Percentiles rank a stretch among this genome's conserved stretches.
Evolutionary conservation across 495 filamentous ascomycete species (phyloP).

Genomic region (Penicillium arizonense): DNA sequence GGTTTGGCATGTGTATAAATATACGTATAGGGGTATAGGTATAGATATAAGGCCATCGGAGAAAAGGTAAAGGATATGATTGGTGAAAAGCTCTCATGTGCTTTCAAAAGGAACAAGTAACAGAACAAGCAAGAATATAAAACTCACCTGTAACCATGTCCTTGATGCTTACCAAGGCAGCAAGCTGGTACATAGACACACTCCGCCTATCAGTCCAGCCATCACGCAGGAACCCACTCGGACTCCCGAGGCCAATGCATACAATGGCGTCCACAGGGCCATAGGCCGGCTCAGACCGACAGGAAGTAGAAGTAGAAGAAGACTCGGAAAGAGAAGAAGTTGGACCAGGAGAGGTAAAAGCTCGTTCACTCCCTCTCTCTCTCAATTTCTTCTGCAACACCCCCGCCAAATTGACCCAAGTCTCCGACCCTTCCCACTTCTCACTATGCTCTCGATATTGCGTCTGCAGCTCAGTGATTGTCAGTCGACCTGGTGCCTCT

Average conservation of each 20-base stretch:
- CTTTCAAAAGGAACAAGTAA: neutral
- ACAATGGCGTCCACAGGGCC: conserved; percentile 32
- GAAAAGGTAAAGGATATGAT: too few relatives aligned
- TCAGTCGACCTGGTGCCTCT: conserved; percentile 35
- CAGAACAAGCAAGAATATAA: neutral
- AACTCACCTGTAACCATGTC: conserved; percentile 22
- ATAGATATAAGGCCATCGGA: too few relatives aligned
- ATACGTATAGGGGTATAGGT: too few relatives aligned
- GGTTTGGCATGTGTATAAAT: too few relatives aligned
- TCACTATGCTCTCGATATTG: conserved; percentile 30
- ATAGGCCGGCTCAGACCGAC: neutral
- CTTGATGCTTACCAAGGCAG: conserved; percentile 56
- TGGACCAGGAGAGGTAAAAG: neutral
- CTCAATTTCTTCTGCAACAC: conserved; percentile 5
- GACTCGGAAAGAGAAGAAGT: too few relatives aligned
- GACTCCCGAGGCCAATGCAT: conserved; percentile 56
- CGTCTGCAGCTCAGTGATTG: conserved; percentile 32
- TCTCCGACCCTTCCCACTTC: conserved; percentile 30
- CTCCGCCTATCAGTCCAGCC: conserved; percentile 46
- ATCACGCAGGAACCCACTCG: conserved; percentile 43
- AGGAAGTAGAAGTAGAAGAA: too few relatives aligned
- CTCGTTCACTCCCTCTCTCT: conserved; percentile 1
- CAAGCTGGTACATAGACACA: conserved; percentile 58
- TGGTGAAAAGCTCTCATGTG: too few relatives aligned
- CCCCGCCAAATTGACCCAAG: conserved; percentile 18